phyloP scores from a whole-genome alignment of 2,329 filamentous ascomycete genomes.

The Fusarium succisae region DNA sequence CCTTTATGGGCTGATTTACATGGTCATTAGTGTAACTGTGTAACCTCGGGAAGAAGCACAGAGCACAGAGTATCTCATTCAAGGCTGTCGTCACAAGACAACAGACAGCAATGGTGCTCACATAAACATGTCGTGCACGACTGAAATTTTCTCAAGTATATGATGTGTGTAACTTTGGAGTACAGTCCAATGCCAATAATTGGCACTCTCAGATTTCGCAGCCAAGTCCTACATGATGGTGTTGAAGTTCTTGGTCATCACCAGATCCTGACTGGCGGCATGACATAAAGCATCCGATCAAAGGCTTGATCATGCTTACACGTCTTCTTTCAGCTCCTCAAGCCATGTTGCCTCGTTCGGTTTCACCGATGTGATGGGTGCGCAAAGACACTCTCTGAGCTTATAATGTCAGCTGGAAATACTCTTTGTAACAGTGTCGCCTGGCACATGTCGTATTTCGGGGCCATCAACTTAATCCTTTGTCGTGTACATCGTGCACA shows the following conservation, averaged over 20 bases:
- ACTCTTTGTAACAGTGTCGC: neutral
- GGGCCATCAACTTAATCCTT: neutral
- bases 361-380: neutral
- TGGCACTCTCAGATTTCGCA: neutral
- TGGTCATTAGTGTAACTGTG: neutral
- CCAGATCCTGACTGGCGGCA: neutral
- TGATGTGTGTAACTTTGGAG: neutral
- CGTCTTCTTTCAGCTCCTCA: neutral
- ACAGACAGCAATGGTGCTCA: neutral
- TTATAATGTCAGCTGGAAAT: neutral
- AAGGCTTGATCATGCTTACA: neutral
- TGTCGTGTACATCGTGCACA: neutral
- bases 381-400: neutral
- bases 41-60: neutral
- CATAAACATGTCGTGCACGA: neutral
- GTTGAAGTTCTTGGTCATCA: neutral
- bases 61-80: neutral
- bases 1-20: neutral
- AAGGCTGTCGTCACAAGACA: neutral
- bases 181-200: neutral
- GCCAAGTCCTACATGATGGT: no score
- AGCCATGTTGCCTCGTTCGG: neutral
- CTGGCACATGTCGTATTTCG: neutral
- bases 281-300: neutral
- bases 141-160: neutral